phyloP scores from a whole-genome alignment of 148 eudicot genomes.

The Camellia japonica region DNA sequence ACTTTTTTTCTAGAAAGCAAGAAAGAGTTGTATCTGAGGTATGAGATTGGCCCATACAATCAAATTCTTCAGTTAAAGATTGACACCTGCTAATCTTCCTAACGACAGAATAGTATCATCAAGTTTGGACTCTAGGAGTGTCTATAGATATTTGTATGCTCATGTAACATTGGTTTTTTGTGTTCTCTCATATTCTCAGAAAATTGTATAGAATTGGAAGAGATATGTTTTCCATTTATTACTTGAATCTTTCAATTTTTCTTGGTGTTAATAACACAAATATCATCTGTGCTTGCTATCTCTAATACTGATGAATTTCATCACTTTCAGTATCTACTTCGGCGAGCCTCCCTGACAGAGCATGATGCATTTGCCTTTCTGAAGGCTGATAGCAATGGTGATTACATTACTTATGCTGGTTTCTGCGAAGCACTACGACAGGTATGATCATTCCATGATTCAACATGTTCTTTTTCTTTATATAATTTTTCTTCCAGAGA shows the following conservation, averaged over 20 bases:
- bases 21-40: neutral
- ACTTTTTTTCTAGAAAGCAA: neutral
- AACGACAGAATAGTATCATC: too few species aligned
- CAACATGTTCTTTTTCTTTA: neutral
- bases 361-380: constrained; percentile 74
- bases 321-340: constrained; percentile 60
- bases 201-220: too few species aligned
- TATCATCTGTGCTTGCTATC: constrained; percentile 3
- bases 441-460: constrained; percentile 32
- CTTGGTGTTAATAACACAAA: neutral
- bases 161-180: too few species aligned
- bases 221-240: neutral
- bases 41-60: neutral
- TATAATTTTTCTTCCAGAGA: neutral
- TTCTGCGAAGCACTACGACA: constrained; percentile 81
- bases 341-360: constrained; percentile 76
- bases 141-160: too few species aligned
- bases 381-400: constrained; percentile 67
- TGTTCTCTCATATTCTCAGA: too few species aligned
- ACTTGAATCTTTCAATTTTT: neutral
- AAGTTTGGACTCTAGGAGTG: too few species aligned
- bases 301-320: neutral
- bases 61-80: neutral
- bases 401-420: constrained; percentile 64
- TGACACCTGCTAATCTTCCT: neutral